Percentiles rank a stretch among this genome's conserved stretches.
phyloP scores from a whole-genome alignment of 768 basidiomycete genomes.

The Suillus hirtellus region DNA sequence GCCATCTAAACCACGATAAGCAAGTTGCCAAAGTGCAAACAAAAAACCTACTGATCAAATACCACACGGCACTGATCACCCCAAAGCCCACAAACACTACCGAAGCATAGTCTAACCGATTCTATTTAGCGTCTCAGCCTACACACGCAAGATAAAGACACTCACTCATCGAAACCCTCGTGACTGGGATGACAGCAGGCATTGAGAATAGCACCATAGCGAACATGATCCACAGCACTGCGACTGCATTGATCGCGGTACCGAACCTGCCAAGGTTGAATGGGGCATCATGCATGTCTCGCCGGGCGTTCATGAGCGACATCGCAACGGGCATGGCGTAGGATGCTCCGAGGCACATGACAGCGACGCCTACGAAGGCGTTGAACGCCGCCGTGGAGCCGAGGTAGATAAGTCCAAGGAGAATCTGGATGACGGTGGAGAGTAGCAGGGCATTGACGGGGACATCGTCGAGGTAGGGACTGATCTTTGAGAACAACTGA shows the following conservation, averaged over 20 bases:
- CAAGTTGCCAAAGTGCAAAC: background rate
- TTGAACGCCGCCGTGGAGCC: conserved; percentile 66
- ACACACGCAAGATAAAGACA: conserved; percentile 3
- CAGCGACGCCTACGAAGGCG: conserved; percentile 65
- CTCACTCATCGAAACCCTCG: conserved; percentile 49
- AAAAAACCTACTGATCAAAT: conserved; percentile 48
- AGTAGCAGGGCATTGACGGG: conserved; percentile 64
- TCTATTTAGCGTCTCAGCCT: background rate
- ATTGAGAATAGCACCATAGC: conserved; percentile 69
- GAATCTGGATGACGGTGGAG: conserved; percentile 55
- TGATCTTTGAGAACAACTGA: conserved; percentile 47
- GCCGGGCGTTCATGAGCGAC: conserved; percentile 45
- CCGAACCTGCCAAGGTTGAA: conserved; percentile 52
- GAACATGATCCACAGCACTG: conserved; percentile 61
- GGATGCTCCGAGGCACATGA: conserved; percentile 63
- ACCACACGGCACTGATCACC: conserved; percentile 59
- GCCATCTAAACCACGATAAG: conserved; percentile 36
- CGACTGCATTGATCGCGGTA: conserved; percentile 44
- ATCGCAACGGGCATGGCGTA: conserved; percentile 64
- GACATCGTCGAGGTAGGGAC: conserved; percentile 42
- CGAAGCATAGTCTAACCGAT: conserved; percentile 57
- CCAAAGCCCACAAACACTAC: conserved; percentile 69
- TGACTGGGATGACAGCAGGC: conserved; percentile 62
- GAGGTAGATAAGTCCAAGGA: conserved; percentile 64
- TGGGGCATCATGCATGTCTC: conserved; percentile 48